Evolutionary conservation across 306 rosid species (phyloP).

Genomic region (Mimosa bimucronata): DNA sequence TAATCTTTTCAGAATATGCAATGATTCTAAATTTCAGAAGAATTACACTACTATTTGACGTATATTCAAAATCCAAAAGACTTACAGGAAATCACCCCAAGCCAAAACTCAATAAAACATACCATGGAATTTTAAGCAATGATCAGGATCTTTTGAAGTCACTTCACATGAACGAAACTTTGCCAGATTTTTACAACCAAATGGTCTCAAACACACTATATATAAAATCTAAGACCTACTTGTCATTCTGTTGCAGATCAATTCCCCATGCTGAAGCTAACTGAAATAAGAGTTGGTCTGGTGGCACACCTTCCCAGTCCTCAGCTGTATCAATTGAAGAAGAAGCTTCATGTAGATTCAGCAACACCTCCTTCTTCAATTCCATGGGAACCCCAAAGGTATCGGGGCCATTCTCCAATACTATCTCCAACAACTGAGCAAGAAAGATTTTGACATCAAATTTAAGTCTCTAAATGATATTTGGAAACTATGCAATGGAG

Average conservation of each 20-base stretch:
- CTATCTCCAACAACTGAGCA: slow-evolving; percentile 81
- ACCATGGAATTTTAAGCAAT: slow-evolving; percentile 1
- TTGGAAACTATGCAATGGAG: neutral
- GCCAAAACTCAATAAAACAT: slow-evolving; percentile 22
- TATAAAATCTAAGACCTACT: slow-evolving; percentile 32
- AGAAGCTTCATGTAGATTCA: slow-evolving; percentile 79
- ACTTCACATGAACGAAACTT: neutral
- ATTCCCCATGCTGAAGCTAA: slow-evolving; percentile 91
- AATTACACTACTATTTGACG: neutral
- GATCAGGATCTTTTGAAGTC: neutral
- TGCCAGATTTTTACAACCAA: neutral
- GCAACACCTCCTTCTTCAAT: slow-evolving; percentile 72
- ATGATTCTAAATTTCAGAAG: neutral
- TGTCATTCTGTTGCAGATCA: slow-evolving; percentile 73
- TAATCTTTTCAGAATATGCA: neutral
- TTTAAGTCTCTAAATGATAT: neutral
- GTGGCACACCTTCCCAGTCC: slow-evolving; percentile 87
- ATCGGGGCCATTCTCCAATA: slow-evolving; percentile 77
- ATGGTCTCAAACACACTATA: neutral
- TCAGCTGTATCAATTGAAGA: slow-evolving; percentile 73
- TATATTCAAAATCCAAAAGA: neutral
- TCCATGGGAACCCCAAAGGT: slow-evolving; percentile 78
- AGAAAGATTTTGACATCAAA: slow-evolving; percentile 12
- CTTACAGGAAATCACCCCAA: slow-evolving; percentile 12
- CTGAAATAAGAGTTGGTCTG: slow-evolving; percentile 84